Evolutionary conservation across 2,329 filamentous ascomycete genomes (phyloP), one percentile per base, ranked within the genome.

Genomic region (Aspergillus neoniger): DNA sequence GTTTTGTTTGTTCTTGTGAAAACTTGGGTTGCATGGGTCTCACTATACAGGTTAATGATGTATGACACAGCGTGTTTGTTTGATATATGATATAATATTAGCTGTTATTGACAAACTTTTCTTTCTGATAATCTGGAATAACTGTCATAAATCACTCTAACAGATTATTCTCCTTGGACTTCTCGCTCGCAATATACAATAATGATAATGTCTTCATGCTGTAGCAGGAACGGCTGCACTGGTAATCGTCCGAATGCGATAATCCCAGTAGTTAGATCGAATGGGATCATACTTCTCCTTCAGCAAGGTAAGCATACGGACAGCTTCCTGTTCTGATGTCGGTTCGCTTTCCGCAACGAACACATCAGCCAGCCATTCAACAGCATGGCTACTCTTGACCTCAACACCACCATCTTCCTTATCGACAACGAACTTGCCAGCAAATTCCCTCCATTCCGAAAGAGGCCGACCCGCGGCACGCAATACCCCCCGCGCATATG

Each of bases 261-360:
- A 96, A 70, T 91, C 88, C 95, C 95, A 99, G 78, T 97, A 99
- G 65, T 93, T 94, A 65, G 88, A 88, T 60, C 95, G 83, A 62
- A 99, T 89, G 6, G 91, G 91, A 82, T 99, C 95, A 84, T 92
- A 99, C 80, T 88, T 93, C 71, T 89, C 87, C 51, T 86, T 89
- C 70, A 99, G 76, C 63, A 96, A 80, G 60, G 85, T 84, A 70
- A 97, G 77, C 62, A 90, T 92, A 71, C 86, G 77, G 57, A 82
- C 85, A 1, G 92, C 92, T 73, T 86, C 84, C 39, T 53, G 25
- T 21, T 84, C 82, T 65, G 74, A 63, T 1, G 32, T 1, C 32
- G 32, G 32, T 12, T 85, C 62, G 1, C 76, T 76, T 19, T 76
- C 72, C 57, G 75, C 69, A 1, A 71, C 71, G 69, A 76, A 80